Base-by-base conservation (phyloP, 2,329 filamentous ascomycete species). In the Harringtonia aguacate region DNA sequence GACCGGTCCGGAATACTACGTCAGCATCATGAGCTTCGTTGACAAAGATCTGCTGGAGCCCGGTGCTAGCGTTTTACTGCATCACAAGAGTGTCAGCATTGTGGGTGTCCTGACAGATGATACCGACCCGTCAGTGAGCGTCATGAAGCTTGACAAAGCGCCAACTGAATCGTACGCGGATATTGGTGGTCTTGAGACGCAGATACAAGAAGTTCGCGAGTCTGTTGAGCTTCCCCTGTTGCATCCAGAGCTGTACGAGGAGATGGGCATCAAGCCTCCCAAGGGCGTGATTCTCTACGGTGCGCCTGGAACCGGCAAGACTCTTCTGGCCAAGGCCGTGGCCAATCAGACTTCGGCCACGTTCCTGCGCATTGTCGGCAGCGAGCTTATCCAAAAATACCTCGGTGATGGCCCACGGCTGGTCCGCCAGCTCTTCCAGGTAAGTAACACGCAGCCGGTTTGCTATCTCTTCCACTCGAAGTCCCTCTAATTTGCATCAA, bases 21-120 rank as follows among this genome's bases (percentile, higher is more conserved):
- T 98, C 53, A 95, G 89, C 55, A 98, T 98, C 75, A 97, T 97
- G 92, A 95, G 90, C 44, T 98, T 98, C 58, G 92, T 98, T 53
- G 92, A 98, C 73, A 98, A 98, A 68, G 92, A 98, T 58, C 78
- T 98, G 4, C 75, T 98, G 36, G 92, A 98, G 66, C 92, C 92
- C 2, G 94, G 94, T 48, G 88, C 92, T 17, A 95, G 88, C 56
- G 92, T 98, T 39, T 71, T 98, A 39, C 72, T 98, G 47, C 92
- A 98, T 59, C 92, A 98, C 66, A 98, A 98, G 71, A 94, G 86
- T 43, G 90, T 97, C 41, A 95, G 90, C 35, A 94, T 98, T 36
- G 92, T 98, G 27, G 92, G 94, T 63, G 92, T 98, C 18, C 70
- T 98, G 55, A 97, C 90, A 2, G 92, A 98, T 56, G 92, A 98